Evolutionary conservation across 2,329 filamentous ascomycete species (phyloP), one percentile per base, ranked within the genome.

Genomic region (Beauveria sp.): DNA sequence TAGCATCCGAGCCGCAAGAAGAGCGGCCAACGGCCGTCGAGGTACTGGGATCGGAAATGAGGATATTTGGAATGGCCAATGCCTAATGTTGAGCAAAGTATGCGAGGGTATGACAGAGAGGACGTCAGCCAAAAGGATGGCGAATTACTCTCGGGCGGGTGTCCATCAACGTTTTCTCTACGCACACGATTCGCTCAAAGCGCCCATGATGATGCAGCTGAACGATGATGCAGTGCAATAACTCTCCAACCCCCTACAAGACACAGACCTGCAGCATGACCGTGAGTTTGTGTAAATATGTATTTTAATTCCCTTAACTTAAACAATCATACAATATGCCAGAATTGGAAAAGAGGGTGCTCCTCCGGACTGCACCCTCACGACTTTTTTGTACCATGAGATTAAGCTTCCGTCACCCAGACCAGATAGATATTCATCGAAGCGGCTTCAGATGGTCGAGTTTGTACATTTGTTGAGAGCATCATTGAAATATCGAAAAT

Each of bases 291-390:
- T 38, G 18, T 58, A 58, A 26, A 60, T 38, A 53, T 53, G 49
- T 34, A 43, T 40, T 62, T 34, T 22, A 12, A 53, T 45, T 62
- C 54, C 60, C 46, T 62, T 47, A 46, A 42, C 60, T 42, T 62
- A 58, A 58, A 62, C 60, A 62, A 45, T 57, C 54, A 62, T 58
- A 52, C 54, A 62, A 42, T 47, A 62, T 58, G 45, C 60, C 47
- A 57, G 60, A 57, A 52, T 28, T 47, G 46, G 46, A 57, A 45
- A 53, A 40, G 8, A 26, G 49, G 24, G 38, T 5, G 20, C 16
- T n/a, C 24, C 52, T 52, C 42, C 40, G 5, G 30, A n/a, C 22
- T 24, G 20, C 46, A 43, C 12, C 22, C 53, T 24, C 12, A 7
- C 24, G 16, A 12, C 26, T 47, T 20, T n/a, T 51, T n/a, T 43